Conservation (phyloP, 768 basidiomycete species). For the Psilocybe cyanescens region DNA sequence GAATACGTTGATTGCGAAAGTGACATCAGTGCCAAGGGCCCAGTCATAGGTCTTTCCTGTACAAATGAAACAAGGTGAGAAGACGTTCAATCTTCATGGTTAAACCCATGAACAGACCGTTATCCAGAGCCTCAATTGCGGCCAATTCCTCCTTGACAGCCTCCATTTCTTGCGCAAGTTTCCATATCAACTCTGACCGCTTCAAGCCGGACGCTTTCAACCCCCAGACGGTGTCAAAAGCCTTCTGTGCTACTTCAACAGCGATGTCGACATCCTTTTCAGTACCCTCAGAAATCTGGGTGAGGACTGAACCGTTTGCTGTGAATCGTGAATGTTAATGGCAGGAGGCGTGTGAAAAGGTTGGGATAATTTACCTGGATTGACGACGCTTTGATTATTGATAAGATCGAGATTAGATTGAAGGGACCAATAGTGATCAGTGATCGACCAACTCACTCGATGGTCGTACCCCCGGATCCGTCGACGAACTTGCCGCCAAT, state of each 20-base stretch:
- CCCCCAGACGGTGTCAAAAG: slow-evolving; percentile 69
- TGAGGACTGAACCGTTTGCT: slow-evolving; percentile 70
- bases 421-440: slow-evolving; percentile 2
- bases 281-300: slow-evolving; percentile 60
- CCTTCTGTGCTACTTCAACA: slow-evolving; percentile 66
- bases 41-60: slow-evolving; percentile 57
- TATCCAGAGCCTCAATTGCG: slow-evolving; percentile 76
- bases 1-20: slow-evolving; percentile 49
- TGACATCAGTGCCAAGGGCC: slow-evolving; percentile 54
- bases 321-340: slow-evolving; percentile 31
- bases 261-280: slow-evolving; percentile 77
- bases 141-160: slow-evolving; percentile 64
- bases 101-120: slow-evolving; percentile 41
- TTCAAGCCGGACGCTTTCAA: slow-evolving; percentile 53
- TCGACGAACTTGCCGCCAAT: slow-evolving; percentile 72
- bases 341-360: slow-evolving; percentile 8
- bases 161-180: slow-evolving; percentile 70
- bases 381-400: slow-evolving; percentile 58
- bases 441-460: slow-evolving; percentile 56
- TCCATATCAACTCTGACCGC: slow-evolving; percentile 60
- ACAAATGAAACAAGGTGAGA: not conserved
- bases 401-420: slow-evolving; percentile 29
- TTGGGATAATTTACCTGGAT: slow-evolving; percentile 44
- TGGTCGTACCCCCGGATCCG: slow-evolving; percentile 56
- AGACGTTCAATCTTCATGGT: not conserved